Base-by-base conservation (phyloP, 176 grass and related monocot genomes). In the Luzula sylvatica region DNA sequence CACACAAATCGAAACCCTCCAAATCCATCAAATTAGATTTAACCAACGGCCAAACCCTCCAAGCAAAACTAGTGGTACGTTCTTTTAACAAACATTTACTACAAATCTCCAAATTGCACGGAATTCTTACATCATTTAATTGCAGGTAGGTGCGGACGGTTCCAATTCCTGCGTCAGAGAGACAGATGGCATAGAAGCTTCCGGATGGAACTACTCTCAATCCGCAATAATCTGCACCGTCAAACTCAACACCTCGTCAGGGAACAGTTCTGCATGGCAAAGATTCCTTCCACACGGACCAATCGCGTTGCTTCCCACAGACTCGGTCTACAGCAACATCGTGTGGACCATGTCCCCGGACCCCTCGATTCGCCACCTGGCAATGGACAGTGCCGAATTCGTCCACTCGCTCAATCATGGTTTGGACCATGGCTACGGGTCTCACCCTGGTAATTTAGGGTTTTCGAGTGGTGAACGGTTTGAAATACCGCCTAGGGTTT, bases 281-380 rank as follows among this genome's bases (percentile, higher is more conserved):
- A 98, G 92, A 52, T 98, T 98, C 86, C 92, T 98, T 7, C 81
- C 92, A 48, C 70, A 71, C 25, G 92, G 92, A 55, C 92, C 92
- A 19, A 80, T 98, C 16, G 92, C 92, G 46, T 74, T 90, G 38
- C 72, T 90, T 25, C 81, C 92, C 3, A 77, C 89, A 44, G 92
- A 84, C 1, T 51, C 77, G 32, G 86, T 68, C 20, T 98, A 82
- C 54, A 98, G 92, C 81, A 98, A 90, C 64, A 90, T 96, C 71
- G 92, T 96, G 22, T 96, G 92, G 92, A 96, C 92, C 81, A 96
- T 96, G 92, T 74, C 65, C 52, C 74, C 85, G 23, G 78, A 82
- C 45, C 80, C 86, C 24, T 66, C 92, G 52, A 53, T 20, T 0
- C 67, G 23, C 29, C 92, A 86, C 41, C 88, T 86, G 55, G 76